Percentiles rank a stretch among this genome's conserved stretches.
Evolutionary conservation across 1,284 basidiomycete genomes (phyloP).

Genomic region (Termitomyces sp.): DNA sequence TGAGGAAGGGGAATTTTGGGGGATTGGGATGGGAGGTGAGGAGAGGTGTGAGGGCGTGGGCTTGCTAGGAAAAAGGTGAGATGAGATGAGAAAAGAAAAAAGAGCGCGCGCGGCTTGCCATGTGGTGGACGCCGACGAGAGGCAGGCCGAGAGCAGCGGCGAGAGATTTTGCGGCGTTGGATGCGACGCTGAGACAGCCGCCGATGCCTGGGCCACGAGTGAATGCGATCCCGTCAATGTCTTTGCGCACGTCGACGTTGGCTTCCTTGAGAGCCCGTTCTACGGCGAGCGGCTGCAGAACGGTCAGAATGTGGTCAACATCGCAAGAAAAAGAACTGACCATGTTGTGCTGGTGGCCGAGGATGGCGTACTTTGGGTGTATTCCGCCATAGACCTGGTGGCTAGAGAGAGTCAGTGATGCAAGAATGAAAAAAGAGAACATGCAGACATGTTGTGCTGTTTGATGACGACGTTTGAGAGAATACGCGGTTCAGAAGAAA

Average conservation of each 20-base stretch:
- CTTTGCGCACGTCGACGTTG: conserved; percentile 42
- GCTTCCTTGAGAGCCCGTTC: conserved; percentile 64
- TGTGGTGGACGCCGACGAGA: conserved; percentile 87
- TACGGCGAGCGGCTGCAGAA: conserved; percentile 67
- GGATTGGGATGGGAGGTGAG: conserved; percentile 55
- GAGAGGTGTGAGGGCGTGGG: conserved; percentile 83
- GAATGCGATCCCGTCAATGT: conserved; percentile 85
- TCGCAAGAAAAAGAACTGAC: conserved; percentile 32
- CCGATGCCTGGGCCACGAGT: conserved; percentile 86
- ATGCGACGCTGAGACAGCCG: conserved; percentile 74
- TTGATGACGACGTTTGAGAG: conserved; percentile 81
- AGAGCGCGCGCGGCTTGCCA: conserved; percentile 59
- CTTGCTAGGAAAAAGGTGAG: conserved; percentile 62
- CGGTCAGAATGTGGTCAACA: neutral
- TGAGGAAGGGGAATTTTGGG: conserved; percentile 82
- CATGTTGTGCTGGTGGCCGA: conserved; percentile 74
- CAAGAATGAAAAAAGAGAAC: neutral
- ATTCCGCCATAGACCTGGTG: conserved; percentile 77
- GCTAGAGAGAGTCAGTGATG: conserved; percentile 31
- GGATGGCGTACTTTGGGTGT: conserved; percentile 73
- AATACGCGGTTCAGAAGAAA: conserved; percentile 62
- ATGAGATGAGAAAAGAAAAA: neutral
- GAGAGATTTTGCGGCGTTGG: conserved; percentile 76
- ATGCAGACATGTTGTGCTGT: conserved; percentile 59
- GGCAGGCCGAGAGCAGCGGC: conserved; percentile 76